Percentiles rank a stretch among this genome's conserved stretches.
These are phyloP conservation scores for Fomitopsis betulina DNA, from an alignment of 1,284 basidiomycete genomes.

Conservation along the genomic window DNA sequence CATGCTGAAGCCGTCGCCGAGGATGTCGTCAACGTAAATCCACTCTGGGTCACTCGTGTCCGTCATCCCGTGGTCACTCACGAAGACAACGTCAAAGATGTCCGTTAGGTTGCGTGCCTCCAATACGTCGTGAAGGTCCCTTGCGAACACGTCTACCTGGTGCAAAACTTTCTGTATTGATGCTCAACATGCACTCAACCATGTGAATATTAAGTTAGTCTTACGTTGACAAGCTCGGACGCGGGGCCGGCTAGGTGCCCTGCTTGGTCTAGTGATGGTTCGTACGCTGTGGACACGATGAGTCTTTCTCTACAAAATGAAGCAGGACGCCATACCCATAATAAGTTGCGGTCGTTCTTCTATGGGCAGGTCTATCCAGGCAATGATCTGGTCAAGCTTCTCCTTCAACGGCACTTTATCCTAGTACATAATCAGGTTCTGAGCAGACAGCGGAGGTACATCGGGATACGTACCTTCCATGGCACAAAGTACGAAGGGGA, in stretches of 20 bases:
- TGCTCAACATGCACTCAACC: not conserved
- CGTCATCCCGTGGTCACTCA: slow-evolving; percentile 93
- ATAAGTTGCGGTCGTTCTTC: slow-evolving; percentile 74
- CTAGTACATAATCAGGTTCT: slow-evolving; percentile 25
- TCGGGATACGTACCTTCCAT: slow-evolving; percentile 50
- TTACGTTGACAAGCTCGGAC: slow-evolving; percentile 66
- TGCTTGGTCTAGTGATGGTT: slow-evolving; percentile 75
- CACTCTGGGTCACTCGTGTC: slow-evolving; percentile 74
- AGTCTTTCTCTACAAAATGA: not conserved
- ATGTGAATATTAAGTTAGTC: slow-evolving; percentile 16
- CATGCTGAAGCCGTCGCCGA: slow-evolving; percentile 63
- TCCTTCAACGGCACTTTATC: slow-evolving; percentile 56
- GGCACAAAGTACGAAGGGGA: slow-evolving; percentile 74
- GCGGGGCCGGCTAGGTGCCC: slow-evolving; percentile 79
- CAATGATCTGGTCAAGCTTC: slow-evolving; percentile 71
- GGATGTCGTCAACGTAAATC: slow-evolving; percentile 79
- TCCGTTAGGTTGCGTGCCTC: slow-evolving; percentile 71
- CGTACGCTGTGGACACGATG: slow-evolving; percentile 48
- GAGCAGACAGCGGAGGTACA: no score
- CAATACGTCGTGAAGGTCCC: slow-evolving; percentile 58
- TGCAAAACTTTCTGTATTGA: slow-evolving; percentile 54
- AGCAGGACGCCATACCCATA: slow-evolving; percentile 45
- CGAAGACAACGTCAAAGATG: slow-evolving; percentile 86
- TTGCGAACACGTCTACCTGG: slow-evolving; percentile 74
- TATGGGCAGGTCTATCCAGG: slow-evolving; percentile 75